These are phyloP conservation scores for Naganishia sp. DNA, from an alignment of 1,284 basidiomycete species.

Conservation along the genomic window DNA sequence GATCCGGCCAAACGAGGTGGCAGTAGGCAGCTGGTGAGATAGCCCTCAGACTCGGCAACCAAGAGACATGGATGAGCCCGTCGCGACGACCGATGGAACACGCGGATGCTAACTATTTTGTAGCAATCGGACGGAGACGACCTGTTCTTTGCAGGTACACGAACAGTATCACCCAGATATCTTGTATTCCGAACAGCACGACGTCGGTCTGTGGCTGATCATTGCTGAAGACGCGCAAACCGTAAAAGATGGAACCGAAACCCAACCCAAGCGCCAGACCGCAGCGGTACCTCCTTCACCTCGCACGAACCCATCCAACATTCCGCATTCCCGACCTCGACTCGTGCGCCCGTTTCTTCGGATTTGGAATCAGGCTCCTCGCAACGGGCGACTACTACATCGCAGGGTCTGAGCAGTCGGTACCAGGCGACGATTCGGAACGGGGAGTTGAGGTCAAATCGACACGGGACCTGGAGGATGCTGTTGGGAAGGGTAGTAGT, in stretches of 20 bases:
- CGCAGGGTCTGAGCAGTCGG: neutral
- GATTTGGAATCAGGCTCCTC: slow-evolving; percentile 46
- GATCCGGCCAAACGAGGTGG: neutral
- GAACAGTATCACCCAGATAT: neutral
- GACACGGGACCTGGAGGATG: slow-evolving; percentile 13
- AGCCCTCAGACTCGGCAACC: neutral
- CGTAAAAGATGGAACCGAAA: neutral
- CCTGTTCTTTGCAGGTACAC: no score
- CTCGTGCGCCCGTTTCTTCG: slow-evolving; percentile 45
- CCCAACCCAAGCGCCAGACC: neutral
- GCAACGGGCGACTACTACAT: slow-evolving; percentile 39
- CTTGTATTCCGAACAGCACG: neutral
- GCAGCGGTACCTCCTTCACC: slow-evolving; percentile 28
- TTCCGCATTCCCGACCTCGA: slow-evolving; percentile 78
- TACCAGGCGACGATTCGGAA: neutral
- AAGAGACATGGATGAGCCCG: no score
- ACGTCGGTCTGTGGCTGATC: neutral
- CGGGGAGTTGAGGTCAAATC: neutral
- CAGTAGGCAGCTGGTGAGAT: neutral
- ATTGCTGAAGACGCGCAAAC: no score
- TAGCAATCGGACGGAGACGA: neutral
- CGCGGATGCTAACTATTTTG: slow-evolving; percentile 13
- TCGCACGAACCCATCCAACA: slow-evolving; percentile 60
- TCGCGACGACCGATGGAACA: neutral
- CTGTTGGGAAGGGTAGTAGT: slow-evolving; percentile 16